Conservation (phyloP, 2,329 filamentous ascomycete species). For the Hypoxylon sp. region DNA sequence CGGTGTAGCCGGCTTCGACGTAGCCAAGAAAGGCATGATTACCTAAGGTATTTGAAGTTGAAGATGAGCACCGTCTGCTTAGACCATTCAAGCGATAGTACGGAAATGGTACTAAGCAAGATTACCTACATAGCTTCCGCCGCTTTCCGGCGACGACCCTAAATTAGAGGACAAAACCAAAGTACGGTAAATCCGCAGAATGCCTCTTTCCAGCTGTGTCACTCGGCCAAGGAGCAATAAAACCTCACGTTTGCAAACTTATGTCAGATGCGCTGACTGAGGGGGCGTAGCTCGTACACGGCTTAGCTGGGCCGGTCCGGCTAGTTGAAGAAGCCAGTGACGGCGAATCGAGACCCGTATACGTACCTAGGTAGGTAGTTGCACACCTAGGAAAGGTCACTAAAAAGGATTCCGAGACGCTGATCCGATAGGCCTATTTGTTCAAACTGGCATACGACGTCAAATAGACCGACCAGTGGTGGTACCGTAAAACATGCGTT, state of each 20-base stretch:
- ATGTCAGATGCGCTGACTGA: conserved; percentile 39
- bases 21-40: conserved; percentile 8
- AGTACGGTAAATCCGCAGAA: neutral
- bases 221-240: conserved; percentile 11
- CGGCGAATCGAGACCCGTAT: neutral
- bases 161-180: conserved; percentile 3
- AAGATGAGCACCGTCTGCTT: conserved; percentile 24
- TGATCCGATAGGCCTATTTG: conserved; percentile 11
- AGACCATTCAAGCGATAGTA: conserved; percentile 18
- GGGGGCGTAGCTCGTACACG: conserved; percentile 12
- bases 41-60: neutral
- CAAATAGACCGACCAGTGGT: conserved; percentile 21
- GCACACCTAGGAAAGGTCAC: neutral
- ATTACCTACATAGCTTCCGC: neutral
- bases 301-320: conserved; percentile 1
- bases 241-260: conserved; percentile 21
- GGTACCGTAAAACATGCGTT: neutral
- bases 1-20: conserved; percentile 24
- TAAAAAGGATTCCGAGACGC: conserved; percentile 7
- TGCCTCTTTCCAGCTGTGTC: neutral
- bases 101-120: conserved; percentile 1
- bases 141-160: conserved; percentile 3
- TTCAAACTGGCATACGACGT: conserved; percentile 36
- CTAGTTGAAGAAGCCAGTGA: conserved; percentile 12
- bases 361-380: neutral